Evolutionary conservation across 176 grass and related monocot species (phyloP).

Genomic region (Bolboschoenus planiculmis): DNA sequence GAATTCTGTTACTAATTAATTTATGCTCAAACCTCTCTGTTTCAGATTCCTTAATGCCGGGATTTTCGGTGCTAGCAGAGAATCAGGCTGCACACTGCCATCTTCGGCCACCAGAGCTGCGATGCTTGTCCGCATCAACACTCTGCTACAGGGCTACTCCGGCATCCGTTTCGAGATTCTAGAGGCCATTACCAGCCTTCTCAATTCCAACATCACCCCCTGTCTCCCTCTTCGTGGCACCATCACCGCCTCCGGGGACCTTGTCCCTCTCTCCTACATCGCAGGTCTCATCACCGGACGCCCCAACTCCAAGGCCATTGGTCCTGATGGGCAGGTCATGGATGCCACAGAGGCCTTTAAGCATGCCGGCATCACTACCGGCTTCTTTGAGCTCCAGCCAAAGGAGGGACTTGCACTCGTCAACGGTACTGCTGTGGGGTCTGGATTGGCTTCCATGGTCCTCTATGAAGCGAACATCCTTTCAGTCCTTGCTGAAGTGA

Average conservation of each 20-base stretch:
- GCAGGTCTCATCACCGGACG: slow-evolving; percentile 70
- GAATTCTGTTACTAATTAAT: background rate
- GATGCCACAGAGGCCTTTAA: slow-evolving; percentile 36
- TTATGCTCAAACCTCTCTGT: background rate
- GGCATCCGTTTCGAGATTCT: slow-evolving; percentile 89
- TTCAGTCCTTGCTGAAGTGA: slow-evolving; percentile 43
- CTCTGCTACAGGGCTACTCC: slow-evolving; percentile 78
- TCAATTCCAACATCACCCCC: slow-evolving; percentile 75
- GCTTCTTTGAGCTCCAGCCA: slow-evolving; percentile 47
- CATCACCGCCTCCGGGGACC: slow-evolving; percentile 74
- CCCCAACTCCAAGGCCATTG: slow-evolving; percentile 36
- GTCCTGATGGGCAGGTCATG: background rate
- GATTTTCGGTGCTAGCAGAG: slow-evolving; percentile 48
- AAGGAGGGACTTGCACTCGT: slow-evolving; percentile 88
- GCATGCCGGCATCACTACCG: slow-evolving; percentile 26
- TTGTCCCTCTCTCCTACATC: slow-evolving; percentile 79
- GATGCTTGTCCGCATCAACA: slow-evolving; percentile 90
- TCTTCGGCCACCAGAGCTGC: slow-evolving; percentile 46
- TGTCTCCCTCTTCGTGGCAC: slow-evolving; percentile 80
- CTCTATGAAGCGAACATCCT: slow-evolving; percentile 72
- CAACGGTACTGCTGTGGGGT: slow-evolving; percentile 78
- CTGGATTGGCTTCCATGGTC: slow-evolving; percentile 63
- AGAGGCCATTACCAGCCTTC: slow-evolving; percentile 53
- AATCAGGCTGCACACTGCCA: slow-evolving; percentile 56
- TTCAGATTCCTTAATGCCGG: slow-evolving; percentile 51